Evolutionary conservation across 1,139 yeast genomes (phyloP), one percentile per base, ranked within the genome.

Genomic region (Saccharomyces hybrid): DNA sequence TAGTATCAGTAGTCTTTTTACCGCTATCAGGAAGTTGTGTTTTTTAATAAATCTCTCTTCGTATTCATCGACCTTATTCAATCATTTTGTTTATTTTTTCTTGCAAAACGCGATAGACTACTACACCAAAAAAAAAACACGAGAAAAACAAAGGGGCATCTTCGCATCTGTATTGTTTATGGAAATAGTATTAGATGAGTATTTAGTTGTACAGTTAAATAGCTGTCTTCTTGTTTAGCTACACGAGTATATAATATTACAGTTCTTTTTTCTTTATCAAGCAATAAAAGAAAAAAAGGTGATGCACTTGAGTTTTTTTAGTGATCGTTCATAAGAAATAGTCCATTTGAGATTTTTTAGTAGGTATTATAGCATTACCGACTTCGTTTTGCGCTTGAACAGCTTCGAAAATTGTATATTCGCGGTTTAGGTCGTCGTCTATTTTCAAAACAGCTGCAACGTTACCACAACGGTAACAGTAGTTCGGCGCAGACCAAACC

Each of bases 401-500:
- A 0, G 97, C 96, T 63, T 89, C 96, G 69, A 91, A 93, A 13
- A 89, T 88, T 55, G 86, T 84, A 71, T 90, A 93, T 31, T 82
- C 82, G 52, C 97, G 76, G 32, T 78, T 75, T 60, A 88, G 74
- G 53, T 80, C 70, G 64, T 88, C 96, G 60, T 86, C 93, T 54
- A 91, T 79, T 57, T 82, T 78, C 74, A 91, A 78, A 14, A 90
- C 91, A 57, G 96, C 93, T 9, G 97, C 97, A 23, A 89, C 95
- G 66, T 90, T 90, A 16, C 97, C 98, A 73, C 97, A 90, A 59
- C 97, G 79, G 70, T 90, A 90, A 73, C 97, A 90, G 71, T 90
- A 90, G 69, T 90, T 90, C 16, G 98, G 97, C 25, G 97, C 98
- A 16, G 85, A 84, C 90, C 88, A 91, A 61, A 90, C 96, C 0